phyloP scores from a whole-genome alignment of 2,329 filamentous ascomycete genomes.

The Trichoderma asperellum region DNA sequence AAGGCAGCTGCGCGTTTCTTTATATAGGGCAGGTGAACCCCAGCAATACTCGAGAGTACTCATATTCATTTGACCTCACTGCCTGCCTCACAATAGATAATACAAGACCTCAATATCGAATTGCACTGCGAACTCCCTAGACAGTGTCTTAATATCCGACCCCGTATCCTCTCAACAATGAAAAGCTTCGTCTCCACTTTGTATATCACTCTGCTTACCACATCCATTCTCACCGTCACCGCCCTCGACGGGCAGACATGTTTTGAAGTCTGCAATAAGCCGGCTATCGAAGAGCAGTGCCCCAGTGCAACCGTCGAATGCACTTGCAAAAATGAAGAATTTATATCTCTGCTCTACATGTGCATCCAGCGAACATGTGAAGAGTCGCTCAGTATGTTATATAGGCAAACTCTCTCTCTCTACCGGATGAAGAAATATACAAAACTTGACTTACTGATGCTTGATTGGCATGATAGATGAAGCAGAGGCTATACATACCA shows the following conservation, averaged over 20 bases:
- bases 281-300: conserved; percentile 20
- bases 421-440: background rate
- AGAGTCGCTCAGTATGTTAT: conserved; percentile 17
- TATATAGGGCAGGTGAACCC: conserved; percentile 7
- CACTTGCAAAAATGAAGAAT: conserved; percentile 21
- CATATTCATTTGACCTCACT: background rate
- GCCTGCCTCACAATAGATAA: background rate
- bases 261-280: conserved; percentile 17
- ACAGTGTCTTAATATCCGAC: background rate
- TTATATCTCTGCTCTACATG: conserved; percentile 17
- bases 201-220: conserved; percentile 5
- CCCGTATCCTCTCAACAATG: conserved; percentile 8
- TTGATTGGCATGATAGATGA: background rate
- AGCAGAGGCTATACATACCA: background rate
- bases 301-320: conserved; percentile 7
- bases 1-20: background rate
- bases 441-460: background rate
- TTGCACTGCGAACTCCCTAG: background rate
- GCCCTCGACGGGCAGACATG: conserved; percentile 21
- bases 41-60: background rate
- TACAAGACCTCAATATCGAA: background rate
- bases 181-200: conserved; percentile 16
- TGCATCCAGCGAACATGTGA: conserved; percentile 24
- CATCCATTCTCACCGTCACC: background rate
- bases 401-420: background rate